phyloP scores from a whole-genome alignment of 768 basidiomycete genomes.

The Favolaschia claudopus region DNA sequence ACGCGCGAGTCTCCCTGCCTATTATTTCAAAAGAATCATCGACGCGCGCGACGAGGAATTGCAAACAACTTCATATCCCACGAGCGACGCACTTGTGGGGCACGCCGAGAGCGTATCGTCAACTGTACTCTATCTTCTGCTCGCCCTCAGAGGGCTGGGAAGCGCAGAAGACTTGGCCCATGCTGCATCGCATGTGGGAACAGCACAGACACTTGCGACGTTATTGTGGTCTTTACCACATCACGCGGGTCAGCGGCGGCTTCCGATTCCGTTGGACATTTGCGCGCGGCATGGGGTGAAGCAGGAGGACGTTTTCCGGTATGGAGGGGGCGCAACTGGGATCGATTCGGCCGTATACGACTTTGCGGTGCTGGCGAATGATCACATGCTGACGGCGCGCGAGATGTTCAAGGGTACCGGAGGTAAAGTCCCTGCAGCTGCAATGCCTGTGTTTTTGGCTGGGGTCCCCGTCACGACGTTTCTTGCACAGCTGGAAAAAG shows the following conservation, averaged over 20 bases:
- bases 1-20: constrained; percentile 61
- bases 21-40: constrained; percentile 84
- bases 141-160: constrained; percentile 67
- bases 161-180: constrained; percentile 69
- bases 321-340: constrained; percentile 60
- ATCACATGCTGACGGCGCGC: constrained; percentile 79
- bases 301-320: constrained; percentile 81
- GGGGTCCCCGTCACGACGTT: constrained; percentile 76
- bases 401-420: constrained; percentile 66
- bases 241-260: constrained; percentile 73
- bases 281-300: constrained; percentile 79
- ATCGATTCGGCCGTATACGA: constrained; percentile 84
- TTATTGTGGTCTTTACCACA: constrained; percentile 81
- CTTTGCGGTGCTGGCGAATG: constrained; percentile 82
- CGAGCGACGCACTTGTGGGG: constrained; percentile 68
- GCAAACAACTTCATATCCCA: constrained; percentile 67
- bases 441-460: constrained; percentile 75
- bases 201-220: constrained; percentile 73
- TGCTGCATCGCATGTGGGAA: constrained; percentile 83
- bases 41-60: constrained; percentile 83
- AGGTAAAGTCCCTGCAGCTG: constrained; percentile 60
- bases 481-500: constrained; percentile 70
- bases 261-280: constrained; percentile 84
- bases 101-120: constrained; percentile 86
- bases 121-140: constrained; percentile 77